phyloP scores from a whole-genome alignment of 1,284 basidiomycete genomes.

The Apiotrichum domesticum region DNA sequence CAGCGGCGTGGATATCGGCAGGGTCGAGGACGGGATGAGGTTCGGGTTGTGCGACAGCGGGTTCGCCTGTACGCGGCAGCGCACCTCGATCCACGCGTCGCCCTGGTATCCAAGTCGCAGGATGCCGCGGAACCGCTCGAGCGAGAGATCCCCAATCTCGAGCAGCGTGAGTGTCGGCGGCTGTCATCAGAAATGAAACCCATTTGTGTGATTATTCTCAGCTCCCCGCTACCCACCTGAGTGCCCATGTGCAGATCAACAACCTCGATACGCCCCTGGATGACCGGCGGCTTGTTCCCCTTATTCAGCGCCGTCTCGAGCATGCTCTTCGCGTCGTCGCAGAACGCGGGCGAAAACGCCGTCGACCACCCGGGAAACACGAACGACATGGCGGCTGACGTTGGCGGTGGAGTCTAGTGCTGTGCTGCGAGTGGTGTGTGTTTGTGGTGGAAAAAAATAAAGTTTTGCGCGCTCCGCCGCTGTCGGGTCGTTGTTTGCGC shows the following conservation, averaged over 20 bases:
- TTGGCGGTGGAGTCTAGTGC: background rate
- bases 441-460: no score
- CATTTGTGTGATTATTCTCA: background rate
- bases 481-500: no score
- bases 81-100: slow-evolving; percentile 90
- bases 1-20: slow-evolving; percentile 68
- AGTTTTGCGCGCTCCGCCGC: no score
- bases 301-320: slow-evolving; percentile 94
- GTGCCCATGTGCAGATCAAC: slow-evolving; percentile 98
- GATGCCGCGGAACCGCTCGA: slow-evolving; percentile 94
- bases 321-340: slow-evolving; percentile 87
- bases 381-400: slow-evolving; percentile 71
- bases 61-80: slow-evolving; percentile 79
- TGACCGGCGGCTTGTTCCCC: slow-evolving; percentile 94
- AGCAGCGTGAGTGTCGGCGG: slow-evolving; percentile 96
- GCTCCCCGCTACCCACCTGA: slow-evolving; percentile 56
- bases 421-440: no score
- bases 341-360: slow-evolving; percentile 85
- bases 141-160: slow-evolving; percentile 93
- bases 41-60: slow-evolving; percentile 64
- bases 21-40: slow-evolving; percentile 67
- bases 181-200: slow-evolving; percentile 46
- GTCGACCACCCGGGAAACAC: slow-evolving; percentile 88
- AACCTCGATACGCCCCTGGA: slow-evolving; percentile 94
- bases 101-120: slow-evolving; percentile 93